Percentiles rank a stretch among this genome's conserved stretches.
Conservation (phyloP, 371 early-diverging fungal species). For the Apophysomyces sp. region DNA sequence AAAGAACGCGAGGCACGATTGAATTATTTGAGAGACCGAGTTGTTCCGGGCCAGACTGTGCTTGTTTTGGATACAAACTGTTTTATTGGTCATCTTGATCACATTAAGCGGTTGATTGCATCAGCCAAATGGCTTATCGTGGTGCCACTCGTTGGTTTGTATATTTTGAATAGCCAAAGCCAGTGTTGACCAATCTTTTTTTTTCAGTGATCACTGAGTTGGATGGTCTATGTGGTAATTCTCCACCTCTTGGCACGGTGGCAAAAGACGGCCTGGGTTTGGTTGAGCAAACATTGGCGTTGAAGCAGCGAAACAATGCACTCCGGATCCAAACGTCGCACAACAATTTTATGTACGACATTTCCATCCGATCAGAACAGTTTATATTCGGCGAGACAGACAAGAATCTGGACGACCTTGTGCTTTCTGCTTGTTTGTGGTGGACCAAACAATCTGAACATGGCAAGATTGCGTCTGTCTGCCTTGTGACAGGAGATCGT, state of each 20-base stretch:
- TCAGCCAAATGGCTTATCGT: slow-evolving; percentile 58
- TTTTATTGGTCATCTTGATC: slow-evolving; percentile 59
- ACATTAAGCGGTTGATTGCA: slow-evolving; percentile 51
- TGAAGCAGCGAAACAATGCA: slow-evolving; percentile 22
- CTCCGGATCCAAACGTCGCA: slow-evolving; percentile 66
- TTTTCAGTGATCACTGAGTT: slow-evolving; percentile 59
- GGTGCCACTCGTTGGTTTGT: slow-evolving; percentile 60
- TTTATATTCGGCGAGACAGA: slow-evolving; percentile 64
- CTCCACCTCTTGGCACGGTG: slow-evolving; percentile 54
- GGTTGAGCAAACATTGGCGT: slow-evolving; percentile 47
- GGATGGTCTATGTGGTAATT: slow-evolving; percentile 60
- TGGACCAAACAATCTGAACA: slow-evolving; percentile 30
- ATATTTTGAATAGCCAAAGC: not conserved
- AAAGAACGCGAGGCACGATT: slow-evolving; percentile 35
- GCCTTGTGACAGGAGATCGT: slow-evolving; percentile 65
- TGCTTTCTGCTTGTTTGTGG: slow-evolving; percentile 63
- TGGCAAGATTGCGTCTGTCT: slow-evolving; percentile 31
- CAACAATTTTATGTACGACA: slow-evolving; percentile 62
- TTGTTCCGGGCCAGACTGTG: slow-evolving; percentile 52
- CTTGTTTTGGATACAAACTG: slow-evolving; percentile 71
- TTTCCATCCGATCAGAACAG: slow-evolving; percentile 63
- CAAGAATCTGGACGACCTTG: slow-evolving; percentile 66
- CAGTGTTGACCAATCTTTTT: not conserved
- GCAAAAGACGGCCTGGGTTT: slow-evolving; percentile 52
- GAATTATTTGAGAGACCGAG: slow-evolving; percentile 26